Evolutionary conservation across 2,329 filamentous ascomycete genomes (phyloP).

Genomic region (Rhynchosporium agropyri): DNA sequence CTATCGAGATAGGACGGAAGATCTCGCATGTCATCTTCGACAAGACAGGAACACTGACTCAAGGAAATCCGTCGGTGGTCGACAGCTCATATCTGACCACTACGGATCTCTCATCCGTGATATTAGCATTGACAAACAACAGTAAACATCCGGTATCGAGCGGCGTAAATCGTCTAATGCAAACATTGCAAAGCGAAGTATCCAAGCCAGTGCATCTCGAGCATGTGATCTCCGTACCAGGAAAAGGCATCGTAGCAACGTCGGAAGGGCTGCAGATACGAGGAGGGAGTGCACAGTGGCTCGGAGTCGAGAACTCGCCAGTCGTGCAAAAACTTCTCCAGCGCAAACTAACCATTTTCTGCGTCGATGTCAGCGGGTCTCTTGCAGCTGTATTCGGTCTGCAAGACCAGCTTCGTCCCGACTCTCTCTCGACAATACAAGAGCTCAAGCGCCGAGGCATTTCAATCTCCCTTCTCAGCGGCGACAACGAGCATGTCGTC

Average conservation of each 20-base stretch:
- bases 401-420: constrained; percentile 50
- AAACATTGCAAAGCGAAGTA: constrained; percentile 33
- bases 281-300: constrained; percentile 56
- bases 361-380: constrained; percentile 46
- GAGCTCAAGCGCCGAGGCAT: constrained; percentile 47
- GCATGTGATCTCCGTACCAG: constrained; percentile 44
- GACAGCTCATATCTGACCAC: constrained; percentile 43
- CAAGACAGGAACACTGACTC: constrained; percentile 81
- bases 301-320: constrained; percentile 42
- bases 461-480: constrained; percentile 53
- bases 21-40: constrained; percentile 73
- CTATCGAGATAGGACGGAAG: constrained; percentile 64
- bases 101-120: neutral
- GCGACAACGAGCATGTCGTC: constrained; percentile 57
- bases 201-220: constrained; percentile 34
- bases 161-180: constrained; percentile 44
- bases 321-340: constrained; percentile 44
- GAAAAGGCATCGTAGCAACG: constrained; percentile 49
- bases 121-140: constrained; percentile 42
- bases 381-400: constrained; percentile 51
- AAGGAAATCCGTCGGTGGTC: constrained; percentile 54
- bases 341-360: constrained; percentile 50
- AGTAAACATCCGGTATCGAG: constrained; percentile 37
- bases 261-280: constrained; percentile 42
- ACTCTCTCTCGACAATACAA: constrained; percentile 45